Evolutionary conservation across 805 yeast species (phyloP).

Genomic region (Jamesozyma spencerorum): DNA sequence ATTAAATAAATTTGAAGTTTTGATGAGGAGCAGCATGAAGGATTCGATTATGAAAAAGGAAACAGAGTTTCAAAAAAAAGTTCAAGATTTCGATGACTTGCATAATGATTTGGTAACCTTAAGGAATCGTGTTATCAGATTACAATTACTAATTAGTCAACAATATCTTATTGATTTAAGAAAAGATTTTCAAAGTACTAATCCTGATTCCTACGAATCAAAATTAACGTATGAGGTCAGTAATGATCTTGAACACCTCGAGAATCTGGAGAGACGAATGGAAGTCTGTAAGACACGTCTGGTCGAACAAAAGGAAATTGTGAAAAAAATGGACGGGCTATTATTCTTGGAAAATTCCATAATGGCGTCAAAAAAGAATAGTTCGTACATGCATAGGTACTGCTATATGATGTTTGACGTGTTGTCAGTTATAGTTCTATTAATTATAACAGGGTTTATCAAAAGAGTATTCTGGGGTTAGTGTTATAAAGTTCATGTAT

Average conservation of each 20-base stretch:
- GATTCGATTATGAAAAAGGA: constrained; percentile 23
- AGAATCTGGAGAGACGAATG: constrained; percentile 24
- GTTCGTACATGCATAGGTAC: constrained; percentile 3
- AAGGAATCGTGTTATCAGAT: constrained; percentile 16
- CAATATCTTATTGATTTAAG: constrained; percentile 25
- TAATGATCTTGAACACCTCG: constrained; percentile 18
- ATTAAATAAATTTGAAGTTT: constrained; percentile 19
- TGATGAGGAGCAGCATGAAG: constrained; percentile 16
- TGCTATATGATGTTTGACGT: constrained; percentile 7
- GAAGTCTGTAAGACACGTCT: constrained; percentile 14
- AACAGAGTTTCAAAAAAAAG: constrained; percentile 20
- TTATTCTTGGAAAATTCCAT: constrained; percentile 8
- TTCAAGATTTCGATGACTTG: constrained; percentile 21
- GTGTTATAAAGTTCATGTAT: too few relatives aligned
- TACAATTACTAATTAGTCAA: constrained; percentile 24
- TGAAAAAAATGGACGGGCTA: constrained; percentile 23
- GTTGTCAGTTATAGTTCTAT: constrained; percentile 1
- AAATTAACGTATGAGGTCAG: constrained; percentile 9
- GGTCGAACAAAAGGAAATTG: constrained; percentile 18
- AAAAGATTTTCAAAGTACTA: constrained; percentile 20
- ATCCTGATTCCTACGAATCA: constrained; percentile 22
- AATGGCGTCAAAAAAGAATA: constrained; percentile 4
- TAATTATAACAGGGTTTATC: not conserved
- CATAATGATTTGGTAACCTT: constrained; percentile 23
- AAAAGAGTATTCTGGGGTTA: not conserved